These are phyloP conservation scores for Boletus tylopilopsis DNA, from an alignment of 768 basidiomycete species.

Conservation along the genomic window DNA sequence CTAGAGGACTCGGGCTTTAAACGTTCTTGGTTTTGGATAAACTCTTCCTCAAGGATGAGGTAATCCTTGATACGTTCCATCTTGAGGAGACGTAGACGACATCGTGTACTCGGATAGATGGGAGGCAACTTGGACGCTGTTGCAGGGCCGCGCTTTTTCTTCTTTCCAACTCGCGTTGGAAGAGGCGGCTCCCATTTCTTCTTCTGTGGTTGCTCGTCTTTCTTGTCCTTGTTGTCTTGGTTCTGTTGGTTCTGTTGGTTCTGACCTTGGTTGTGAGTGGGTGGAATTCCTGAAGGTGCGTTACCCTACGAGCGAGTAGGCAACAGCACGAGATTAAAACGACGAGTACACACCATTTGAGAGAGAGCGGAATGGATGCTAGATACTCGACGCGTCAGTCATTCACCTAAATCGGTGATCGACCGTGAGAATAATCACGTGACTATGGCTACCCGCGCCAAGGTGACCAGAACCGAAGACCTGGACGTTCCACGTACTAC, in stretches of 20 bases:
- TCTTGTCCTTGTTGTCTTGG: constrained; percentile 48
- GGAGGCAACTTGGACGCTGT: constrained; percentile 88
- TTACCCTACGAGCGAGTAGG: constrained; percentile 56
- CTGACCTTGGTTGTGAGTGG: constrained; percentile 30
- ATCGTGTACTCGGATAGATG: constrained; percentile 92
- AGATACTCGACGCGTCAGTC: constrained; percentile 48
- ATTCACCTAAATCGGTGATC: constrained; percentile 34
- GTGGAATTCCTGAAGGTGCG: constrained; percentile 57
- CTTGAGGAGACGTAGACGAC: constrained; percentile 92
- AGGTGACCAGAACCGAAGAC: background rate
- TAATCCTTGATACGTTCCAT: constrained; percentile 99
- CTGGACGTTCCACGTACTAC: background rate
- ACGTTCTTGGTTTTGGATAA: constrained; percentile 88
- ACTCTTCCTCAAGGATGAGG: constrained; percentile 91
- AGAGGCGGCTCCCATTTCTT: constrained; percentile 99
- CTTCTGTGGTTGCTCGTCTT: constrained; percentile 48
- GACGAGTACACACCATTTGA: constrained; percentile 23
- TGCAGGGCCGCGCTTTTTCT: constrained; percentile 90
- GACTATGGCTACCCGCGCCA: constrained; percentile 8
- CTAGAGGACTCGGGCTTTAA: constrained; percentile 82
- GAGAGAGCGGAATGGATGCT: constrained; percentile 1
- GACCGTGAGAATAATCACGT: constrained; percentile 24
- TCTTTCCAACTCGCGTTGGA: constrained; percentile 95
- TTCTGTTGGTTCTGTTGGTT: constrained; percentile 43
- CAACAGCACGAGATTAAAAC: background rate